Base-by-base conservation (phyloP, 352 stramenopile species). In the Blastocystis sp. region DNA sequence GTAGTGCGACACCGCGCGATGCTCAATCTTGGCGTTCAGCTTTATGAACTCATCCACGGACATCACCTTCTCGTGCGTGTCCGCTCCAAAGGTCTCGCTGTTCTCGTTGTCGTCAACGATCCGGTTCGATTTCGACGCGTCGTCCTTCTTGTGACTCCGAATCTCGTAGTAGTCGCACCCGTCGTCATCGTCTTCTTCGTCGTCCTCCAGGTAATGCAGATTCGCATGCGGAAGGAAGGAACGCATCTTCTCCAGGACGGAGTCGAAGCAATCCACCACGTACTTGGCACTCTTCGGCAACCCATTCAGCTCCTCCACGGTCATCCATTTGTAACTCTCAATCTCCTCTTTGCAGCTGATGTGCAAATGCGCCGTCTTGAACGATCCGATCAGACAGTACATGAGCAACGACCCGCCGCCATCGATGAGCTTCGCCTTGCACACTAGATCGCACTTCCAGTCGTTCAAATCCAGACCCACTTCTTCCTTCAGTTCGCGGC, bases 1-100 rank as follows among this genome's bases (percentile, higher is more conserved):
- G 45, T 77, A 77, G 21, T 37, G 29, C 12, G 66, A 41, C 26
- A 77, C 50, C 1, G 1, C 1, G 21, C 9, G 37, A 4, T 77
- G 37, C 45, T 77, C 66, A 26, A 77, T 77, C 45, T 55, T 26
- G 24, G 37, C 66, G 33, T 77, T 77, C 12, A 45, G 50, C 12
- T 45, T 35, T 31, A 77, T 77, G 66, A 77, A 77, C n/a, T 77
- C 66, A 51, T 77, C 66, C 33, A 77, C 66, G n/a, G 66, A 59
- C 37, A 59, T 59, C 24, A 59, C 31, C 6, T 45, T 51, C 3
- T 31, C 33, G n/a, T 59, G 19, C 31, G 12, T 51, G 31, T 35
- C 41, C n/a, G 26, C 50, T 26, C 66, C 66, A 51, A 77, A 77
- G 16, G 66, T 77, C 2, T 35, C 66, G 13, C 29, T 55, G 33